Percentiles rank a stretch among this genome's conserved stretches.
phyloP scores from a whole-genome alignment of 352 stramenopile species.

The Proteromonas lacertae region DNA sequence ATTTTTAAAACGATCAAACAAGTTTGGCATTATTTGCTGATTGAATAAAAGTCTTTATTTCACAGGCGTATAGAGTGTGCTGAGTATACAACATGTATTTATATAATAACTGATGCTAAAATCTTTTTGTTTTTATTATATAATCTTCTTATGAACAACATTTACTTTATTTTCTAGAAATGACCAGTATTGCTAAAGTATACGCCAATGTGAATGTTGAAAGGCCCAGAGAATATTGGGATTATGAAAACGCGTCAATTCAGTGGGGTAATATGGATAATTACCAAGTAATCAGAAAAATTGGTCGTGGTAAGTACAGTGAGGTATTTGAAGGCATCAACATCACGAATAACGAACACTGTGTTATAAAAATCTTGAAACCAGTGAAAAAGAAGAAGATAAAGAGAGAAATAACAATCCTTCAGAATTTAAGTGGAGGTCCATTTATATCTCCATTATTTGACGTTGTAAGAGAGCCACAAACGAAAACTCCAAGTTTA shows the following conservation, averaged over 20 bases:
- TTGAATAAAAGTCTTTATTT: too few relatives aligned
- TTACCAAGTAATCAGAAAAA: conserved; percentile 96
- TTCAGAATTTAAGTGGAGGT: conserved; percentile 91
- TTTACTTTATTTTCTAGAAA: too few relatives aligned
- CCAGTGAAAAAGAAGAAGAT: conserved; percentile 99
- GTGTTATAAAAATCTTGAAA: conserved; percentile 99
- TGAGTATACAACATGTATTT: too few relatives aligned
- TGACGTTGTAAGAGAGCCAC: conserved; percentile 82
- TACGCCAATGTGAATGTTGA: conserved; percentile 76
- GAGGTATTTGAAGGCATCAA: conserved; percentile 94
- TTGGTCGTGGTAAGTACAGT: conserved; percentile 91
- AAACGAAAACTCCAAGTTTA: conserved; percentile 86
- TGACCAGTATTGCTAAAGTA: too few relatives aligned
- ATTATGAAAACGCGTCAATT: conserved; percentile 94
- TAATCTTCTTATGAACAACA: too few relatives aligned
- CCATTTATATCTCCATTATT: conserved; percentile 94
- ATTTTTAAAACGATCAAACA: too few relatives aligned
- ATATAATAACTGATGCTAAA: too few relatives aligned
- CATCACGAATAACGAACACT: conserved; percentile 69
- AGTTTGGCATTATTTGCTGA: too few relatives aligned
- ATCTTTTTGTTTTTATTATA: too few relatives aligned
- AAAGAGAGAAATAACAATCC: conserved; percentile 95
- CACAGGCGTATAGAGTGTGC: too few relatives aligned
- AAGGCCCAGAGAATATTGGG: conserved; percentile 86
- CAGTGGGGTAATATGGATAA: conserved; percentile 89